These are phyloP conservation scores for Scleromitrula shiraiana DNA, from an alignment of 2,329 filamentous ascomycete genomes.

Conservation along the genomic window DNA sequence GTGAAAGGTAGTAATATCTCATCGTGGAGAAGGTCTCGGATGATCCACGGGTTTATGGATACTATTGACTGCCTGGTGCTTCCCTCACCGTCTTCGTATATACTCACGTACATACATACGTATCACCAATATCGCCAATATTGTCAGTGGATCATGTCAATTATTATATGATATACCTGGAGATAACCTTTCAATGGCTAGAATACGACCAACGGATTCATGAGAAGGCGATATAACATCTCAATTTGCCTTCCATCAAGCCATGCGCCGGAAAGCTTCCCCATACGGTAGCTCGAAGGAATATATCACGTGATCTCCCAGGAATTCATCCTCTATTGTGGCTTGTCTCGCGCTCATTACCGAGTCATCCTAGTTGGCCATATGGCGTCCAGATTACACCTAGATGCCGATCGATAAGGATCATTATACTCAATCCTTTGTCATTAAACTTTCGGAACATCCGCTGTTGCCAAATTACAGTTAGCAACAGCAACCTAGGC, in stretches of 20 bases:
- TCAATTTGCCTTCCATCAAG: neutral
- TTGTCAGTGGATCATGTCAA: neutral
- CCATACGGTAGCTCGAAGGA: neutral
- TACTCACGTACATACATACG: neutral
- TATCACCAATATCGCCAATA: neutral
- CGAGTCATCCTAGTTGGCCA: too few species aligned
- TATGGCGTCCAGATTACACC: neutral
- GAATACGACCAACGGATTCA: neutral
- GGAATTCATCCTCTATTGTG: neutral
- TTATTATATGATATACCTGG: too few species aligned
- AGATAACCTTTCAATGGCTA: slow-evolving; percentile 4
- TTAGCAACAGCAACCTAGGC: neutral
- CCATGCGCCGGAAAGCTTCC: neutral
- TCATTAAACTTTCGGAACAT: neutral
- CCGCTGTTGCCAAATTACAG: slow-evolving; percentile 4
- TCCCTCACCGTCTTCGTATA: neutral
- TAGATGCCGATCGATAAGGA: slow-evolving; percentile 1
- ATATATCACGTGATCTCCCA: neutral
- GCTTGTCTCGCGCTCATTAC: slow-evolving; percentile 3
- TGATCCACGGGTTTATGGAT: neutral
- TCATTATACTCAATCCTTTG: neutral
- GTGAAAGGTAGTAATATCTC: too few species aligned
- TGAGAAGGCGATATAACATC: neutral
- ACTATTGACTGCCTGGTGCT: too few species aligned
- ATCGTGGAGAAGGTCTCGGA: neutral